These are phyloP conservation scores for Juncus inflexus DNA, from an alignment of 176 grass and related monocot genomes.

Conservation along the genomic window DNA sequence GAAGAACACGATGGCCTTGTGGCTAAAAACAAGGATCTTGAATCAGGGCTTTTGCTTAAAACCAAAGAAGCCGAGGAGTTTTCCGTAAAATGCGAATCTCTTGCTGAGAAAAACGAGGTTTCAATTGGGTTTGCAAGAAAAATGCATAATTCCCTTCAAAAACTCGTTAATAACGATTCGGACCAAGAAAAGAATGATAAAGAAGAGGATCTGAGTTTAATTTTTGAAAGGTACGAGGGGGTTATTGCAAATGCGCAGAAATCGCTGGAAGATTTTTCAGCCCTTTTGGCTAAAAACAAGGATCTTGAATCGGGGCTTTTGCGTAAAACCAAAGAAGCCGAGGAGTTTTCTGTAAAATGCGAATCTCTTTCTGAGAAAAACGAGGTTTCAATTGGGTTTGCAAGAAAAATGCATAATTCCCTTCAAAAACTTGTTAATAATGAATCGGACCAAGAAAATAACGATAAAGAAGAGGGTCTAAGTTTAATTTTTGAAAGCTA, in stretches of 20 bases:
- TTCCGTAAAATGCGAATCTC: constrained; percentile 52
- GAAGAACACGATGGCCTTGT: constrained; percentile 36
- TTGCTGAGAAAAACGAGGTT: constrained; percentile 54
- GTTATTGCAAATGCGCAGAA: constrained; percentile 51
- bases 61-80: constrained; percentile 71
- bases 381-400: constrained; percentile 38
- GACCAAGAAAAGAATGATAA: constrained; percentile 40
- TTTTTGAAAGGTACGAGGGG: constrained; percentile 46
- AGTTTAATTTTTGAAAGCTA: constrained; percentile 42
- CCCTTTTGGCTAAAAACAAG: constrained; percentile 40
- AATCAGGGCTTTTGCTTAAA: constrained; percentile 55
- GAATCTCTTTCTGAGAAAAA: constrained; percentile 57
- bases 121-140: constrained; percentile 40
- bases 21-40: constrained; percentile 50
- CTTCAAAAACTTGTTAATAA: constrained; percentile 46
- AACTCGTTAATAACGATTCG: constrained; percentile 39
- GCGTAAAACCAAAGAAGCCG: constrained; percentile 66
- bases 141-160: constrained; percentile 47
- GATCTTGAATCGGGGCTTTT: constrained; percentile 53
- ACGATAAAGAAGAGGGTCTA: constrained; percentile 39
- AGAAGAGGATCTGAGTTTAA: constrained; percentile 37
- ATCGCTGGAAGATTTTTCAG: constrained; percentile 43
- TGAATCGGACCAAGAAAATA: constrained; percentile 41
- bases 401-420: constrained; percentile 44
- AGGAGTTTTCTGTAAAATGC: constrained; percentile 63